Evolutionary conservation across 352 stramenopile genomes (phyloP), one percentile per base, ranked within the genome.

Genomic region (Phytophthora sp.): DNA sequence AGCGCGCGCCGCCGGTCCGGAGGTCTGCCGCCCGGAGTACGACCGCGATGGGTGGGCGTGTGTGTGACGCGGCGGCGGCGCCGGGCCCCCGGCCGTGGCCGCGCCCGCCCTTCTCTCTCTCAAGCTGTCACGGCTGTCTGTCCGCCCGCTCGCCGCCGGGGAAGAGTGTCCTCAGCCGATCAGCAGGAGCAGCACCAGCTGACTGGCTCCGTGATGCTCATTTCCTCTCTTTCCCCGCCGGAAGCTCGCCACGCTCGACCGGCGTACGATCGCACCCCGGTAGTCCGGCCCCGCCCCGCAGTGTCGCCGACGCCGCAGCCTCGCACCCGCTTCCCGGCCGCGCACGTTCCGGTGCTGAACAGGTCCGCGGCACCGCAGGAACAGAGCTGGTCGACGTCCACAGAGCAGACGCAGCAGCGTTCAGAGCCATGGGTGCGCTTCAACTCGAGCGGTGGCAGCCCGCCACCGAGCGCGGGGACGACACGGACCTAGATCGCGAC

Each of bases 141-240:
- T 65, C 59, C 39, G 53, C 64, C 60, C 45, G 45, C 18, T 50
- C 42, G 18, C 28, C 31, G 43, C 37, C 53, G 37, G 39, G 58
- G 53, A 62, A 65, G 62, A 72, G 55, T 69, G 67, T 72, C 67
- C 52, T 69, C 43, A 54, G 45, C 64, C 52, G 62, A 75, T 72
- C 62, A 76, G 56, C 17, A 64, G 21, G 62, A 69, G 51, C 66
- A 55, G 44, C 61, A 72, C 56, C 67, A 72, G 62, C 67, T 76
- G 67, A 76, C 56, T 76, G 56, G 46, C 56, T 69, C 38, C 55
- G 42, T 72, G 52, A 66, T 69, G 51, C 53, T 76, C 67, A 76
- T 76, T 76, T 76, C 50, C 46, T 55, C 62, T 76, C 67, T 72
- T 76, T 69, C 67, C 35, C 46, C 21, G 52, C 56, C 39, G 35